phyloP scores from a whole-genome alignment of 352 stramenopile genomes.

The Globisporangium acanthophoron region DNA sequence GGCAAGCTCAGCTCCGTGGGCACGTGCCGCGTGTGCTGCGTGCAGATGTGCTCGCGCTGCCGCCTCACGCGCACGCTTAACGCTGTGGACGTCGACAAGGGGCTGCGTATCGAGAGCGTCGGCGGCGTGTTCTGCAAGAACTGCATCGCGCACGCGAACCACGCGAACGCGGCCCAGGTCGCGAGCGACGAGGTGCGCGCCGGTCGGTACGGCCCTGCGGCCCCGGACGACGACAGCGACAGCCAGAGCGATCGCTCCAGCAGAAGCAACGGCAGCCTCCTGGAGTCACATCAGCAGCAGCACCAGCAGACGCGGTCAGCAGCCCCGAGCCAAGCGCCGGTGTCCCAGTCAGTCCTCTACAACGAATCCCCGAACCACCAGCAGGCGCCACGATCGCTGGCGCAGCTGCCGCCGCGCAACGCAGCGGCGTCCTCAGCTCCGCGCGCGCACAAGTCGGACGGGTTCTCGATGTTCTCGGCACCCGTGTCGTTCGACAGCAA shows the following conservation, averaged over 20 bases:
- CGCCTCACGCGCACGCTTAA: slow-evolving; percentile 20
- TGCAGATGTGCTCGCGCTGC: slow-evolving; percentile 25
- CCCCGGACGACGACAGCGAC: background rate
- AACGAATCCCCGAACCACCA: no score
- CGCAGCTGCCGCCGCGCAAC: no score
- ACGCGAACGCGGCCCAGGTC: slow-evolving; percentile 15
- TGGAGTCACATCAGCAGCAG: slow-evolving; percentile 2
- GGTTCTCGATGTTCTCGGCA: background rate
- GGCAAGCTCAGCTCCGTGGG: slow-evolving; percentile 16
- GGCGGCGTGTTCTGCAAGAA: slow-evolving; percentile 26
- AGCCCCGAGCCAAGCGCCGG: no score
- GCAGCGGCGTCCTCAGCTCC: no score
- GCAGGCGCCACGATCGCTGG: no score
- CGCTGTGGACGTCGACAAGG: slow-evolving; percentile 6
- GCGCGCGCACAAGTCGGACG: no score
- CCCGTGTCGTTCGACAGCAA: slow-evolving; percentile 7
- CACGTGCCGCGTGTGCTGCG: slow-evolving; percentile 23
- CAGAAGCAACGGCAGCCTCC: slow-evolving; percentile 1
- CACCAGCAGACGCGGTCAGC: background rate
- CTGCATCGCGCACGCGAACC: slow-evolving; percentile 20
- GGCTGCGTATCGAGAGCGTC: slow-evolving; percentile 14
- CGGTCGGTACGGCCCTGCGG: slow-evolving; percentile 6
- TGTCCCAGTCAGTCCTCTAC: no score
- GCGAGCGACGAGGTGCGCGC: slow-evolving; percentile 18
- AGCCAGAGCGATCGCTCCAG: background rate